These are phyloP conservation scores for Aspergillus kassunensis DNA, from an alignment of 495 filamentous ascomycete species.

Conservation along the genomic window DNA sequence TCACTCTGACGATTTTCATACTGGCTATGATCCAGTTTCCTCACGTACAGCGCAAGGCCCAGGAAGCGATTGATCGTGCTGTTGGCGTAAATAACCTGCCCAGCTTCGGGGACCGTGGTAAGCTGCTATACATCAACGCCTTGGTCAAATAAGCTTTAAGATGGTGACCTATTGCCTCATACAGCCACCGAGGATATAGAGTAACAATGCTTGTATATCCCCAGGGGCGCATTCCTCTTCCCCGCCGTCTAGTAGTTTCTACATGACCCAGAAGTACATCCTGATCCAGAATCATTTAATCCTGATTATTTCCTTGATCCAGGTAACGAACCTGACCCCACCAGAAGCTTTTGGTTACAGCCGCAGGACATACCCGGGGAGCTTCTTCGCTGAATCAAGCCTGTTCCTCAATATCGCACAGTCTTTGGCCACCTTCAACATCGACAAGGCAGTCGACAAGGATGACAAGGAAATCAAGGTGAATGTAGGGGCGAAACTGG, in stretches of 20 bases:
- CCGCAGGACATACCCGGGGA: conserved; percentile 55
- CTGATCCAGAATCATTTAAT: conserved; percentile 20
- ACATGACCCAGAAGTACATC: conserved; percentile 19
- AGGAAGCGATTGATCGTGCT: conserved; percentile 51
- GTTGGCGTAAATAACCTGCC: conserved; percentile 41
- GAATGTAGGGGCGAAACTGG: conserved; percentile 29
- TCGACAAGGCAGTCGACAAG: conserved; percentile 17
- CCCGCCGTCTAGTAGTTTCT: conserved; percentile 34
- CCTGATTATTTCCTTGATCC: conserved; percentile 34
- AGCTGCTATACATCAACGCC: conserved; percentile 42
- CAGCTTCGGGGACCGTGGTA: conserved; percentile 23
- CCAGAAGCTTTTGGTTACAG: conserved; percentile 53
- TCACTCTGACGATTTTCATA: conserved; percentile 30
- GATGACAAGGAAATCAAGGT: conserved; percentile 21
- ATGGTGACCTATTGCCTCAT: conserved; percentile 51
- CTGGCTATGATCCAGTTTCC: conserved; percentile 42
- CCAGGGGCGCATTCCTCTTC: conserved; percentile 40
- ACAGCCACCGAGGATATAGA: conserved; percentile 47
- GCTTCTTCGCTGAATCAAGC: conserved; percentile 53
- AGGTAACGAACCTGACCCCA: conserved; percentile 24
- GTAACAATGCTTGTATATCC: conserved; percentile 34
- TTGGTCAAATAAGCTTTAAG: conserved; percentile 41
- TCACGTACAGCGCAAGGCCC: conserved; percentile 43
- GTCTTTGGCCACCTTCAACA: conserved; percentile 53
- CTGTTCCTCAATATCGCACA: conserved; percentile 49